A percentile compares a stretch with the other conserved stretches of the same genome.
Evolutionary conservation across 2,329 filamentous ascomycete genomes (phyloP).

Genomic region (Pestalotiopsis sp.): DNA sequence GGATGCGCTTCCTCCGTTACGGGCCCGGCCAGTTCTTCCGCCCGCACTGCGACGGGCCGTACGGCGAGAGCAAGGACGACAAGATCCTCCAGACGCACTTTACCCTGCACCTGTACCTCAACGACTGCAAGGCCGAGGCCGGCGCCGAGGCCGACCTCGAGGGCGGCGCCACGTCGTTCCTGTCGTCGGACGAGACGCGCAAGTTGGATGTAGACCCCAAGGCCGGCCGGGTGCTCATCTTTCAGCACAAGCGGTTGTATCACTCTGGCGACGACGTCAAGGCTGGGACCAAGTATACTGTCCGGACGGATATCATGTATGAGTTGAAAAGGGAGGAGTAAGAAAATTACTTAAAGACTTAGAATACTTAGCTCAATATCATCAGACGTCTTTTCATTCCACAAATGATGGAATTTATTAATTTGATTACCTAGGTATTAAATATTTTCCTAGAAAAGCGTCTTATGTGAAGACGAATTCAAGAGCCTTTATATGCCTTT

Average conservation of each 20-base stretch:
- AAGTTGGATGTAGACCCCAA: slow-evolving; percentile 58
- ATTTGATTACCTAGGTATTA: no score
- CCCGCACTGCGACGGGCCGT: slow-evolving; percentile 70
- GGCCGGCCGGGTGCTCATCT: slow-evolving; percentile 60
- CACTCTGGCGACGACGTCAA: slow-evolving; percentile 58
- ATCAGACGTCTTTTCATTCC: no score
- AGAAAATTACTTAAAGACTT: neutral
- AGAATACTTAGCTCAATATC: no score
- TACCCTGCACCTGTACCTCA: slow-evolving; percentile 60
- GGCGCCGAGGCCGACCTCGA: slow-evolving; percentile 38
- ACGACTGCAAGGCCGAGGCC: slow-evolving; percentile 47
- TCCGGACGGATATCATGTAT: slow-evolving; percentile 59
- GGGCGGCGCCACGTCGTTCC: slow-evolving; percentile 60
- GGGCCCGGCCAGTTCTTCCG: slow-evolving; percentile 72
- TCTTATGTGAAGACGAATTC: no score
- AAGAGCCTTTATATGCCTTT: no score
- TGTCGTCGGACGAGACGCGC: slow-evolving; percentile 43
- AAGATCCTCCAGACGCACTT: slow-evolving; percentile 48
- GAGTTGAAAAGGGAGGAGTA: slow-evolving; percentile 24
- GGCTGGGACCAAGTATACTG: slow-evolving; percentile 56
- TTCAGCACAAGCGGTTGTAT: slow-evolving; percentile 54
- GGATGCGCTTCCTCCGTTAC: slow-evolving; percentile 78
- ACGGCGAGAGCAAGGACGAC: slow-evolving; percentile 54
- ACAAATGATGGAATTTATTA: no score
- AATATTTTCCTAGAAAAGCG: no score